phyloP scores from a whole-genome alignment of 1,139 yeast species.

The Taphrina wiesneri region DNA sequence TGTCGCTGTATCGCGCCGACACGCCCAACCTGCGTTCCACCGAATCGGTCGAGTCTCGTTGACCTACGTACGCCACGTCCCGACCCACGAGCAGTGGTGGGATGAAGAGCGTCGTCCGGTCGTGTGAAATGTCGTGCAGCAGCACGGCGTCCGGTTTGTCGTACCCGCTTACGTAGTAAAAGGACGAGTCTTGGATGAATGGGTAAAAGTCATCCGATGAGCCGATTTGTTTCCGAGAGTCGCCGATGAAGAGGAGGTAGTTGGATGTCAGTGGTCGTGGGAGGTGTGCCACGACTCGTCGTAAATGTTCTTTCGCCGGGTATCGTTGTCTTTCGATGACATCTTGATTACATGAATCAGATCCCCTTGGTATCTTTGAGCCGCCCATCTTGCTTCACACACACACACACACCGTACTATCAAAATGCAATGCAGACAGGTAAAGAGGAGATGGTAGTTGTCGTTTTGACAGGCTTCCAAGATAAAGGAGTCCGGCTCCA shows the following conservation, averaged over 20 bases:
- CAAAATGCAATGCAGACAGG: too few species aligned
- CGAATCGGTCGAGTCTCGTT: conserved; percentile 69
- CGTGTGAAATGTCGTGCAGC: conserved; percentile 57
- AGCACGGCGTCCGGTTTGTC: conserved; percentile 76
- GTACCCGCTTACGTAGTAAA: conserved; percentile 83
- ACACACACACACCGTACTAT: too few species aligned
- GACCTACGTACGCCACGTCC: conserved; percentile 95
- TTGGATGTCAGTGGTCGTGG: conserved; percentile 38
- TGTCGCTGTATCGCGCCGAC: too few species aligned
- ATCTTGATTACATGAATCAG: too few species aligned
- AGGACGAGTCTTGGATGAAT: conserved; percentile 86
- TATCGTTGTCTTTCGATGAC: too few species aligned
- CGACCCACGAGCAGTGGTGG: conserved; percentile 61
- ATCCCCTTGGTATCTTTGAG: too few species aligned
- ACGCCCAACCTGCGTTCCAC: conserved; percentile 65
- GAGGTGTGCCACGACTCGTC: conserved; percentile 53
- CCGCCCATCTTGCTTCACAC: too few species aligned
- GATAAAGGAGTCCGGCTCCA: too few species aligned
- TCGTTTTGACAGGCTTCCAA: too few species aligned
- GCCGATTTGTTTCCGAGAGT: conserved; percentile 39
- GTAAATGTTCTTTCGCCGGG: conserved; percentile 69
- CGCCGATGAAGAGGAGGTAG: conserved; percentile 38
- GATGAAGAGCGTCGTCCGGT: conserved; percentile 67
- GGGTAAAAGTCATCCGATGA: conserved; percentile 67
- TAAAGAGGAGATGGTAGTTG: too few species aligned